Percentiles rank a stretch among this genome's conserved stretches.
Conservation (phyloP, 2,329 filamentous ascomycete genomes). For the Arachnopeziza araneosa region DNA sequence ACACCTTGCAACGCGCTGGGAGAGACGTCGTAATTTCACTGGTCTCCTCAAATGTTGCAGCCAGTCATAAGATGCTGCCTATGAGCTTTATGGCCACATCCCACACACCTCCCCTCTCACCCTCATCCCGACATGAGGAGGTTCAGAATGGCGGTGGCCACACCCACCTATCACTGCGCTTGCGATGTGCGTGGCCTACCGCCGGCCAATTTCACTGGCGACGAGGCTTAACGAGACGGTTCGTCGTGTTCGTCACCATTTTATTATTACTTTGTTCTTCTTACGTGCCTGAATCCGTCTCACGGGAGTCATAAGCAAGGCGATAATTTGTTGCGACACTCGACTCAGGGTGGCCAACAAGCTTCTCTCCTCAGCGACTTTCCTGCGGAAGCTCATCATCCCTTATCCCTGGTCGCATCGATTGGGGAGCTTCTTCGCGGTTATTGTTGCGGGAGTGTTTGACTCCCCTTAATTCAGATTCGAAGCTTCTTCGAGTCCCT, state of each 20-base stretch:
- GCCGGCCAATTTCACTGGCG: background rate
- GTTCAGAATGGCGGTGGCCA: background rate
- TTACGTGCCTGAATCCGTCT: background rate
- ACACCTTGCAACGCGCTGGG: background rate
- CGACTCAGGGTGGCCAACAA: background rate
- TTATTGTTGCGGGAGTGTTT: background rate
- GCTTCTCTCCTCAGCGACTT: background rate
- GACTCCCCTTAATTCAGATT: background rate
- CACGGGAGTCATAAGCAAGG: no score
- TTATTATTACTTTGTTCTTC: background rate
- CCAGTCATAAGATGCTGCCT: background rate
- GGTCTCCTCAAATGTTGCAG: background rate
- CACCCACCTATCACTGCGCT: background rate
- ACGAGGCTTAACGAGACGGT: background rate
- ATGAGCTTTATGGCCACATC: background rate
- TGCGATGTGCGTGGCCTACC: background rate
- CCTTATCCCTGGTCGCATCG: background rate
- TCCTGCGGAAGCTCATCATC: background rate
- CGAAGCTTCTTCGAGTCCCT: background rate
- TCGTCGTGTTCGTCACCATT: background rate
- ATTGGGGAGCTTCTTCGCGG: background rate
- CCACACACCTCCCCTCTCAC: background rate
- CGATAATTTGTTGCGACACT: no score
- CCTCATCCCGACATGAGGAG: background rate
- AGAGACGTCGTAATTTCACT: background rate